These are phyloP conservation scores for Lactarius akahatsu DNA, from an alignment of 768 basidiomycete species.

Conservation along the genomic window DNA sequence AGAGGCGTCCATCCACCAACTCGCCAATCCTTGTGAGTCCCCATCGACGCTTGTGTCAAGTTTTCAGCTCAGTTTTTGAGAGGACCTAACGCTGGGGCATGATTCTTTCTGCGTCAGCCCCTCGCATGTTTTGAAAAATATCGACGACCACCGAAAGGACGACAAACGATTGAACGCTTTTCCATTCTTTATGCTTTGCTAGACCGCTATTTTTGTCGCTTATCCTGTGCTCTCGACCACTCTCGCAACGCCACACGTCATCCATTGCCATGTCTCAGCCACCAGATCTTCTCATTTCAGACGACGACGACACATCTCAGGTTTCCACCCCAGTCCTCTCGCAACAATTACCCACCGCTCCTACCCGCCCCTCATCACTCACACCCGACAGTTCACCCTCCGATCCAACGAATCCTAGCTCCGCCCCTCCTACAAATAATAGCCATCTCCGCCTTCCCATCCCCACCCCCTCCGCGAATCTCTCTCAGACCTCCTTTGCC, in stretches of 20 bases:
- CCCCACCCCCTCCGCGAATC: conserved; percentile 30
- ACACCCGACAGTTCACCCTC: conserved; percentile 8
- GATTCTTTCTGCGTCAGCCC: conserved; percentile 6
- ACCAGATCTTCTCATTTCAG: conserved; percentile 17
- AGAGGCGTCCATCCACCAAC: conserved; percentile 4
- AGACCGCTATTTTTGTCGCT: conserved; percentile 9
- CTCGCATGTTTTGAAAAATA: conserved; percentile 11
- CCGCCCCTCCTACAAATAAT: conserved; percentile 1
- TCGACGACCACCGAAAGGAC: conserved; percentile 17
- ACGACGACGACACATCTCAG: conserved; percentile 27
- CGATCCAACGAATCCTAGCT: neutral
- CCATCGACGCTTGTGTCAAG: neutral
- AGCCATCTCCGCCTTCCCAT: conserved; percentile 30
- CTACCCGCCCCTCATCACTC: conserved; percentile 1
- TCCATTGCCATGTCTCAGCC: conserved; percentile 17
- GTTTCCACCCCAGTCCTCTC: conserved; percentile 27
- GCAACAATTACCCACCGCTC: conserved; percentile 17
- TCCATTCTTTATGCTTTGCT: conserved; percentile 18
- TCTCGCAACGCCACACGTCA: conserved; percentile 13
- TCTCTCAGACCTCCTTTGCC: conserved; percentile 29
- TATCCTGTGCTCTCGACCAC: conserved; percentile 11
- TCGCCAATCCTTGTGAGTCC: conserved; percentile 12
- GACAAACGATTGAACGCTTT: conserved; percentile 7
- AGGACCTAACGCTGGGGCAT: conserved; percentile 1
- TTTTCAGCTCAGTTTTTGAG: neutral